Evolutionary conservation across 306 rosid genomes (phyloP).

Genomic region (Vachellia pachyceras): DNA sequence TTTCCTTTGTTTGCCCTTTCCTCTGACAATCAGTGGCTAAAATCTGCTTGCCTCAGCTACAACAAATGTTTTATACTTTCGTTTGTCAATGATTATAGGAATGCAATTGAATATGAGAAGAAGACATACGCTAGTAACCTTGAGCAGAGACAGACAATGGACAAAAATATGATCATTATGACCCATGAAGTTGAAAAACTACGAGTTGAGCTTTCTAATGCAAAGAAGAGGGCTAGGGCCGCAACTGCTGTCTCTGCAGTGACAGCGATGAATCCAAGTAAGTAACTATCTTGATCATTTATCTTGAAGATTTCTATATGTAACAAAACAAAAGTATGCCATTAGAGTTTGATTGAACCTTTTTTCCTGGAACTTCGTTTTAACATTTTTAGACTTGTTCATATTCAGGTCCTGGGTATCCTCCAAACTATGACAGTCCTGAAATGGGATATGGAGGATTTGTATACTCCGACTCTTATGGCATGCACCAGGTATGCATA

Average conservation of each 20-base stretch:
- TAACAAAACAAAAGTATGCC: not conserved
- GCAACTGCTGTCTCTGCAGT: slow-evolving; percentile 48
- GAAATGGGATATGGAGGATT: slow-evolving; percentile 61
- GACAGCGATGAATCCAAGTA: slow-evolving; percentile 70
- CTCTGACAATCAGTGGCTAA: slow-evolving; percentile 6
- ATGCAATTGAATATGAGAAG: slow-evolving; percentile 83
- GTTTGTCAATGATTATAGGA: slow-evolving; percentile 56
- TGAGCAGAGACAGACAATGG: slow-evolving; percentile 67
- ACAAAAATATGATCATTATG: slow-evolving; percentile 66
- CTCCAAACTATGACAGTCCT: slow-evolving; percentile 52
- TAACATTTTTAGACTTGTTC: slow-evolving; percentile 29
- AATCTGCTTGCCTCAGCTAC: not conserved
- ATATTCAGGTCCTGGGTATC: slow-evolving; percentile 63
- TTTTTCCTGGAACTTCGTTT: not conserved
- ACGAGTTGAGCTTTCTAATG: slow-evolving; percentile 78
- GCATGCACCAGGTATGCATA: slow-evolving; percentile 61
- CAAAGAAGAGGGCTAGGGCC: slow-evolving; percentile 80
- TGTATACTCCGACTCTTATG: slow-evolving; percentile 57
- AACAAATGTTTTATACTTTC: slow-evolving; percentile 12
- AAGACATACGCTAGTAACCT: slow-evolving; percentile 65
- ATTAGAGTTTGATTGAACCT: slow-evolving; percentile 6
- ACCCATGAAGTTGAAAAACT: slow-evolving; percentile 73
- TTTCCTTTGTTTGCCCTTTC: not conserved
- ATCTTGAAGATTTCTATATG: slow-evolving; percentile 23
- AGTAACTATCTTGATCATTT: slow-evolving; percentile 39